Base-by-base conservation (phyloP, 176 grass and related monocot genomes). In the Coix lacrymajobi region DNA sequence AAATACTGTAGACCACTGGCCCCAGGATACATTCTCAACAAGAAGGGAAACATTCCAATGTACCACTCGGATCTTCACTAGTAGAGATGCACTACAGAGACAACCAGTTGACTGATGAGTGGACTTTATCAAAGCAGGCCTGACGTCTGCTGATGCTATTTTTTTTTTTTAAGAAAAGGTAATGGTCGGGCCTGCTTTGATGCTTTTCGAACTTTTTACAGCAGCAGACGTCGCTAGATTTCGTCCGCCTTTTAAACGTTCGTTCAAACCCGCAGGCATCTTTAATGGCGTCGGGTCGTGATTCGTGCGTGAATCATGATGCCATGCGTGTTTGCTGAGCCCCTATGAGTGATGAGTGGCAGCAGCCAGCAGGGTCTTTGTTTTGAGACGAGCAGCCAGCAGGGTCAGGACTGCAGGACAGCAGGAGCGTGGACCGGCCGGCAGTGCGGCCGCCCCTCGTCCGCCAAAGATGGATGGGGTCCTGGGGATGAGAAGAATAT, bases 41-140 rank as follows among this genome's bases (percentile, higher is more conserved):
- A 39, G 30, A 25, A 26, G 62, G 62, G 72, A 84, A 84, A 84
- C 76, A 66, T 73, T 43, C 48, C 33, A 39, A 28, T 20, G 79
- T n/a, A 70, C 48, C 29, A 14, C 20, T 38, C 0, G 45, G 79
- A 81, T 81, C 48, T 20, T 69, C 36, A 5, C 44, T 22, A 25
- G 3, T 14, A 3, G 5, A 46, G 12, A 5, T 37, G 62, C 37
- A 44, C 73, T 63, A 12, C 4, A 12, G 3, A 69, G 36, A 45
- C 40, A 17, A 38, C 45, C 16, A 36, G 73, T 83, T 83, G 73
- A 71, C 86, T 22, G 4, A 24, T 5, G 19, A 70, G 72, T 70
- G 40, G 72, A 87, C 72, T 58, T 77, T 12, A n/a, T n/a, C n/a
- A n/a, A n/a, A n/a, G n/a, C n/a, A n/a, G n/a, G n/a, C n/a, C n/a